Evolutionary conservation across 345 rosid species (phyloP), one percentile per base, ranked within the genome.

Genomic region (Boechera stricta): DNA sequence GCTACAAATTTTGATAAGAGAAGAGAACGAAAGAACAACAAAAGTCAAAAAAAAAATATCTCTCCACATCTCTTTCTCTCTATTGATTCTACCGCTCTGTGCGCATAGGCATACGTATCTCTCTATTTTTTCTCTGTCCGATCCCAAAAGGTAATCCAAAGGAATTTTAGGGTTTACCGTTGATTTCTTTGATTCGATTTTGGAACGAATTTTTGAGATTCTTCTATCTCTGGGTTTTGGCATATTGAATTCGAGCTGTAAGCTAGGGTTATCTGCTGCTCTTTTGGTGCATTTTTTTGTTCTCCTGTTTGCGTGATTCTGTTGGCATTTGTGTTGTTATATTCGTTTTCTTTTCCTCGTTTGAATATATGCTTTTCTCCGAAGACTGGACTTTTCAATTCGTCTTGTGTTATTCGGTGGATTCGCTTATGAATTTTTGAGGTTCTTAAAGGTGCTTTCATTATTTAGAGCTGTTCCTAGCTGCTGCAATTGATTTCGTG

Each of bases 31-130:
- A 49, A 32, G 35, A 51, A 51, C 13, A 67, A 44, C 51, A 57
- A 77, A 55, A 64, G 65, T 71, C 76, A 64, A 63, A 71, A n/a
- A 4, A n/a, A 48, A 6, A 44, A 71, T 10, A 71, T 55, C 52
- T 62, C 69, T 77, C 65, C n/a, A 77, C 66, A 64, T 70, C 65
- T 62, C 71, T 76, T 12, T 47, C 48, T 77, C 55, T 53, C 77
- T 56, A 71, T 77, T 72, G 81, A 78, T 78, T 78, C 63, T 72
- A 78, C 65, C 81, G 77, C 77, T 65, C 76, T 71, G 70, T 32
- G 38, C 69, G 18, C 41, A 38, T 35, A 38, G 42, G 42, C 13
- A 64, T 64, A 26, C 76, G 76, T 48, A 64, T 67, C 55, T 57
- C 38, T 35, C 2, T 33, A 33, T 24, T 42, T 44, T 66, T 39